Base-by-base conservation (phyloP, 2,329 filamentous ascomycete genomes). In the Gremmenia infestans region DNA sequence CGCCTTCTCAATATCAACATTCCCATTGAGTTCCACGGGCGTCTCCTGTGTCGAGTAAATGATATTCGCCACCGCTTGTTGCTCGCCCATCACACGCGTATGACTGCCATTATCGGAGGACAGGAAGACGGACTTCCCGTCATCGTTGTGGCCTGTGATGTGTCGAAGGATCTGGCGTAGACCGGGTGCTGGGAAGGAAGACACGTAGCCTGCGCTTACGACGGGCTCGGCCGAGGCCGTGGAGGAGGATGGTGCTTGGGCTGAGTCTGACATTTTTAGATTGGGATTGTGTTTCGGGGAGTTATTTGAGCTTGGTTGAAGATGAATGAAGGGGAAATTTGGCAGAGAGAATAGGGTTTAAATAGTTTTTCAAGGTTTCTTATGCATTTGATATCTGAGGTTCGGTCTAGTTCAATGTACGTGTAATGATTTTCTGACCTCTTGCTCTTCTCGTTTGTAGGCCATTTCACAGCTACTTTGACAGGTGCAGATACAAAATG, bases 91-190 rank as follows among this genome's bases (percentile, higher is more conserved):
- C 5, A 52, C 17, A 4, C 55, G 53, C 35, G 70, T 60, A 53
- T 71, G 69, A 12, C 37, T 28, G 14, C 56, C 53, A 50, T 23
- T 9, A 43, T 58, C 56, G 15, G 56, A 47, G 22, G 17, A 37
- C 1, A 71, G 54, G 12, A 60, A 51, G 17, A 60, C 28, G 2
- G 52, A 15, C 19, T 58, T 53, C 17, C 58, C 58, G 15, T 58
- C 45, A 7, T 19, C 42, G n/a, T 60, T 36, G 37, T 58, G 58
- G 8, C 48, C 58, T 7, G 58, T 60, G 46, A 60, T 58, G 53
- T 65, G 60, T 2, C 67, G 54, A 0, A 58, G 42, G 6, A n/a
- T 47, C n/a, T 36, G 51, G 7, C 19, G 25, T 19, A 53, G 55
- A 9, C 51, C 51, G 23, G 50, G 51, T 40, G 40, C 50, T 12